phyloP scores from a whole-genome alignment of 202 grass and related monocot species.

The Carex arenaria region DNA sequence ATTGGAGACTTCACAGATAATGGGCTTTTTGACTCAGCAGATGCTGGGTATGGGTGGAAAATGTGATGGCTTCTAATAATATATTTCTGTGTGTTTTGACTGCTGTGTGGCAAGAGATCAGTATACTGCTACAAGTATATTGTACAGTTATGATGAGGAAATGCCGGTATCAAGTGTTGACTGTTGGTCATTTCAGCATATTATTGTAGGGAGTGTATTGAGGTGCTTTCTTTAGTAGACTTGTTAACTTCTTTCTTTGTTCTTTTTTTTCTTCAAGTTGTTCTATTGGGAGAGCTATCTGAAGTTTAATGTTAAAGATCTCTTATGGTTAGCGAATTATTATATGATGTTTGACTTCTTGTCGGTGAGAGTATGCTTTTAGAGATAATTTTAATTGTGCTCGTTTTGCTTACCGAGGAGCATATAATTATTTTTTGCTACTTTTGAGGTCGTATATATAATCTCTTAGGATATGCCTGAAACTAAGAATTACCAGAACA shows the following conservation, averaged over 20 bases:
- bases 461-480: background rate
- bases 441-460: background rate
- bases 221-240: conserved; percentile 27
- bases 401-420: background rate
- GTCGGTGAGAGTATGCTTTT: background rate
- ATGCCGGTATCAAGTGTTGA: background rate
- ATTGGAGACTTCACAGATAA: conserved; percentile 40
- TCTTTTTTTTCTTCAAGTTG: background rate
- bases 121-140: conserved; percentile 18
- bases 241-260: background rate
- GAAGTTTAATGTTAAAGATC: conserved; percentile 22
- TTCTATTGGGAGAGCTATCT: conserved; percentile 12
- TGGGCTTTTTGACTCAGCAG: conserved; percentile 43
- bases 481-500: background rate
- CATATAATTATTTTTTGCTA: background rate
- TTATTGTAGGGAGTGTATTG: conserved; percentile 23
- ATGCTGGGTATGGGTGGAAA: conserved; percentile 37
- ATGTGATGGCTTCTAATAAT: conserved; percentile 21
- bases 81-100: conserved; percentile 4
- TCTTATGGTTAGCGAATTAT: conserved; percentile 6
- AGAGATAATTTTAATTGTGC: background rate
- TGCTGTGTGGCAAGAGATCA: conserved; percentile 6
- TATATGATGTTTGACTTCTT: background rate
- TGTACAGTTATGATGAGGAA: conserved; percentile 19
- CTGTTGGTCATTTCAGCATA: conserved; percentile 7